phyloP scores from a whole-genome alignment of 1,284 basidiomycete species.

The Salmacisia buchloeana region DNA sequence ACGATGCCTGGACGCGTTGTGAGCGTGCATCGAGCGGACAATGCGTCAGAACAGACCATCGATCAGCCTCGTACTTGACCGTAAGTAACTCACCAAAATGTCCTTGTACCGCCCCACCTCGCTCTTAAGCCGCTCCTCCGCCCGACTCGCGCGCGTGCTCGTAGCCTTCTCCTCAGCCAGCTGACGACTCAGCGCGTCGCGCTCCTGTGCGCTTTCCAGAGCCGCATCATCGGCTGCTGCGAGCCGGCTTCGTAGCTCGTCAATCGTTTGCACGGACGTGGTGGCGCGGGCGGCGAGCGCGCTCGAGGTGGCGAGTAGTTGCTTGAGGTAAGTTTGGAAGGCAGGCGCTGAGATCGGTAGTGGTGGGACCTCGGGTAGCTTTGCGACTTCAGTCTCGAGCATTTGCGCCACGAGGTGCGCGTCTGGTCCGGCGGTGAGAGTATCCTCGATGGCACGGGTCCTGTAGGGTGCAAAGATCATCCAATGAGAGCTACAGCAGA shows the following conservation, averaged over 20 bases:
- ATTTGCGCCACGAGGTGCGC: conserved; percentile 13
- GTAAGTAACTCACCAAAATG: conserved; percentile 18
- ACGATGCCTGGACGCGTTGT: conserved; percentile 8
- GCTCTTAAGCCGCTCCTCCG: conserved; percentile 16
- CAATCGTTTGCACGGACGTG: not conserved
- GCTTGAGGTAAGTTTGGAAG: not conserved
- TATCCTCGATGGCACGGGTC: conserved; percentile 4
- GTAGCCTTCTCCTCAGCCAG: conserved; percentile 37
- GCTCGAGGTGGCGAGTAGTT: not conserved
- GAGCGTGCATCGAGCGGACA: not conserved
- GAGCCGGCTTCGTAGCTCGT: conserved; percentile 15
- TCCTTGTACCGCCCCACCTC: conserved; percentile 28
- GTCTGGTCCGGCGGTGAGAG: conserved; percentile 16
- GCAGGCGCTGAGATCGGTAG: not conserved
- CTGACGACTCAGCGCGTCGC: conserved; percentile 19
- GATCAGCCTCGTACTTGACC: not conserved
- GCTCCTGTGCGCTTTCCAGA: conserved; percentile 27
- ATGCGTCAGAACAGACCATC: not conserved
- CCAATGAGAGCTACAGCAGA: not conserved
- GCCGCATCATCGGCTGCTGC: conserved; percentile 28
- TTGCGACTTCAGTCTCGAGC: not conserved
- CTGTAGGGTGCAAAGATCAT: not conserved
- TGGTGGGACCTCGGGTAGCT: not conserved
- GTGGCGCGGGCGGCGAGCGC: not conserved
- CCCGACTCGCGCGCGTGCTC: conserved; percentile 13